Percentiles rank a stretch among this genome's conserved stretches.
Evolutionary conservation across 2,329 filamentous ascomycete species (phyloP).

Genomic region (Podosphaera xanthii): DNA sequence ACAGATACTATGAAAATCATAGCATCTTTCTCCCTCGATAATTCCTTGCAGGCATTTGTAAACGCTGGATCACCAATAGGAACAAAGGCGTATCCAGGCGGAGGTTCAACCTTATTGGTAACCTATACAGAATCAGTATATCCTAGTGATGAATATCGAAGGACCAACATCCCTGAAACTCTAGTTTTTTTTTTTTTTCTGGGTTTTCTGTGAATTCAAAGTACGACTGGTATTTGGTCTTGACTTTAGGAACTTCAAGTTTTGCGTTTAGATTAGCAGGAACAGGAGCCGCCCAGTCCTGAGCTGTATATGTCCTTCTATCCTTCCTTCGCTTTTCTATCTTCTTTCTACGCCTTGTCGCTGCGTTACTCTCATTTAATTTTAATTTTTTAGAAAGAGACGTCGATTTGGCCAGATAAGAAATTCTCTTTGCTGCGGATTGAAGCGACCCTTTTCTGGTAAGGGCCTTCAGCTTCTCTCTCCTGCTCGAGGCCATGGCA

Average conservation of each 20-base stretch:
- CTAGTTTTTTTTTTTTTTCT: conserved; percentile 38
- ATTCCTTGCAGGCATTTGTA: conserved; percentile 37
- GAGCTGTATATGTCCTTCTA: conserved; percentile 10
- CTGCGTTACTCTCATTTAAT: neutral
- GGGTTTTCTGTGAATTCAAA: conserved; percentile 42
- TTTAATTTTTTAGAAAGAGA: neutral
- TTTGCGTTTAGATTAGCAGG: conserved; percentile 15
- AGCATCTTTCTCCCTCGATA: conserved; percentile 36
- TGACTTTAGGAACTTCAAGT: conserved; percentile 14
- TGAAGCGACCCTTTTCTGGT: neutral
- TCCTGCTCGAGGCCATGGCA: neutral
- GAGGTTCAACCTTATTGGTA: conserved; percentile 27
- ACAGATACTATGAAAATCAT: conserved; percentile 47
- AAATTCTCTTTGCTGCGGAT: neutral
- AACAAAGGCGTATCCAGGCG: conserved; percentile 39
- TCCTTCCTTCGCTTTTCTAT: conserved; percentile 12
- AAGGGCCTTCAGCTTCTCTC: neutral
- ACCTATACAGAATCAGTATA: conserved; percentile 20
- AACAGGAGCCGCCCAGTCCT: conserved; percentile 12
- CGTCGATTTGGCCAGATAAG: neutral
- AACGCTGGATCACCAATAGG: conserved; percentile 38
- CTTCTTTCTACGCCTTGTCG: conserved; percentile 11
- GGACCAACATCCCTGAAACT: conserved; percentile 29
- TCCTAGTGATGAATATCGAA: neutral
- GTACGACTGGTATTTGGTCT: conserved; percentile 34